Base-by-base conservation (phyloP, 2,329 filamentous ascomycete genomes). In the Penicillium sp. region DNA sequence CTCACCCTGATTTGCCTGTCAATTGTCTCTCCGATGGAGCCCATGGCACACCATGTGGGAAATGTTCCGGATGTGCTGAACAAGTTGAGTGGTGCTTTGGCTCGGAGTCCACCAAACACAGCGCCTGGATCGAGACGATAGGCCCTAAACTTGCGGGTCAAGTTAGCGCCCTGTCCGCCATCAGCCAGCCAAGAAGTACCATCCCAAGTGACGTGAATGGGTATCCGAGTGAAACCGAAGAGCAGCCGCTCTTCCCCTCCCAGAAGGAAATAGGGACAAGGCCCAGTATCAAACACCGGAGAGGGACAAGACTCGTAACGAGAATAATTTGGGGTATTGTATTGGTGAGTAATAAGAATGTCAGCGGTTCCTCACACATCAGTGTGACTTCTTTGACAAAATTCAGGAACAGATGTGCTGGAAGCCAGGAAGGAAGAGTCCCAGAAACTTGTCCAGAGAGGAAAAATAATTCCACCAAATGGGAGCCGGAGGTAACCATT, bases 161-260 rank as follows among this genome's bases (percentile, higher is more conserved):
- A 71, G 68, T 71, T 68, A 72, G 71, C 66, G 58, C 44, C 59
- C 68, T 71, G 68, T 67, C 70, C 67, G 68, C 70, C 67, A 71
- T 67, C 64, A 56, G 62, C 59, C 62, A 61, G 62, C 49, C 61
- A 57, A 66, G 62, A 59, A 51, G 52, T 46, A 47, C 60, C 61
- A 58, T 53, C 51, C 38, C 56, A 60, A 61, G 45, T 61, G 58
- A 59, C 52, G 52, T 58, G 58, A 56, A 57, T 51, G 29, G 41
- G 29, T 55, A 57, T 30, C 21, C 35, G 38, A 56, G 15, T 61
- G 55, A 57, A 61, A 57, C 49, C 51, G 35, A 44, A 45, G 41
- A 30, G 55, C 31, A 53, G 46, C 26, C 35, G 29, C 35, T 21
- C 11, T 55, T 55, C 52, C 38, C 52, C 54, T 47, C 30, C 30